Conservation (phyloP, 371 early-diverging fungal species). For the Mortierella sp. region DNA sequence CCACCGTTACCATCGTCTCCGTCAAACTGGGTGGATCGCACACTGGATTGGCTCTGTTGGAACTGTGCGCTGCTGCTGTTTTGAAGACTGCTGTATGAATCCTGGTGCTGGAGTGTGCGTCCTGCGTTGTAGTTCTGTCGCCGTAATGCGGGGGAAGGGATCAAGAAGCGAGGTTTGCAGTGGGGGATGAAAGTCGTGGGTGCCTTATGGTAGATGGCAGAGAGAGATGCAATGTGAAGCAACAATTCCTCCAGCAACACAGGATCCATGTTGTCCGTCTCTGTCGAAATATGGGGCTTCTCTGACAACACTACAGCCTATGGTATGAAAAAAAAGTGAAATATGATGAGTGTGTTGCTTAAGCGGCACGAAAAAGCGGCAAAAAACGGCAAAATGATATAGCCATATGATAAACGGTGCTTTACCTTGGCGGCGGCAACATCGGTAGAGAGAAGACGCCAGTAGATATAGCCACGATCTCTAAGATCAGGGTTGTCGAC, state of each 20-base stretch:
- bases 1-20: neutral
- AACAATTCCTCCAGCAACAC: conserved; percentile 90
- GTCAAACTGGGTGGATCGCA: neutral
- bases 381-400: too few species aligned
- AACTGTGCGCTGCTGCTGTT: conserved; percentile 13
- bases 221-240: conserved; percentile 87
- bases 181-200: conserved; percentile 82
- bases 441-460: conserved; percentile 95
- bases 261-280: conserved; percentile 86
- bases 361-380: neutral
- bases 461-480: conserved; percentile 97
- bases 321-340: neutral
- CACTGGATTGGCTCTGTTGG: neutral
- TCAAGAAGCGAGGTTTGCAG: conserved; percentile 72
- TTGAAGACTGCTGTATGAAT: conserved; percentile 27
- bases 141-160: conserved; percentile 68
- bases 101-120: conserved; percentile 33
- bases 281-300: conserved; percentile 93
- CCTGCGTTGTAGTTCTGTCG: conserved; percentile 44
- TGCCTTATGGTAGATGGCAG: conserved; percentile 96
- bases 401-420: too few species aligned
- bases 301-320: conserved; percentile 85
- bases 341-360: neutral
- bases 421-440: conserved; percentile 86
- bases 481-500: conserved; percentile 96